These are phyloP conservation scores for Amanita rubescens DNA, from an alignment of 768 basidiomycete genomes.

Conservation along the genomic window DNA sequence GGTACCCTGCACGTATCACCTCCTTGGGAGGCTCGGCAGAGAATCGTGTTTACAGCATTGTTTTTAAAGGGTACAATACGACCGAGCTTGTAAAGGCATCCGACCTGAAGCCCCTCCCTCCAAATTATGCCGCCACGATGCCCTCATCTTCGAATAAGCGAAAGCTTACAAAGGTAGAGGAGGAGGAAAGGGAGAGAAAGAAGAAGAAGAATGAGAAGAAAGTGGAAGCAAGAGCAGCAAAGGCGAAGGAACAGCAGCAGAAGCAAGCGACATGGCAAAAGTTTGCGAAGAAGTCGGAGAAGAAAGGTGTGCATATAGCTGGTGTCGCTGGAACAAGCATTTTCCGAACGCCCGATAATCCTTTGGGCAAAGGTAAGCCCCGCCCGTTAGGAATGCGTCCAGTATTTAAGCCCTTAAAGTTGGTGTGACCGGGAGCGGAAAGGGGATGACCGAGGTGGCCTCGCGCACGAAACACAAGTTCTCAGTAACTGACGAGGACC, in stretches of 20 bases:
- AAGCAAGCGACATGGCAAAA: constrained; percentile 91
- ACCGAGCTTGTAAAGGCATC: constrained; percentile 75
- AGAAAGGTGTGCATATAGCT: constrained; percentile 88
- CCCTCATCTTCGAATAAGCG: constrained; percentile 56
- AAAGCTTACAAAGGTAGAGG: constrained; percentile 72
- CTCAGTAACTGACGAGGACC: constrained; percentile 16
- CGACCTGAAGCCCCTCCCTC: constrained; percentile 64
- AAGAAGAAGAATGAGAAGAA: constrained; percentile 97
- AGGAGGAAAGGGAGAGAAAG: constrained; percentile 82
- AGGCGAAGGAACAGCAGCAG: constrained; percentile 79
- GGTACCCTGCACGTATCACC: constrained; percentile 87
- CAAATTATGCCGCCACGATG: constrained; percentile 40
- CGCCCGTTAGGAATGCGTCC: constrained; percentile 6
- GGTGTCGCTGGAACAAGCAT: constrained; percentile 86
- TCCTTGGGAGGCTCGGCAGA: constrained; percentile 76
- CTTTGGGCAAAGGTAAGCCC: constrained; percentile 69
- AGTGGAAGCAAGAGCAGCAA: constrained; percentile 70
- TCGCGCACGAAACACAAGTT: constrained; percentile 74
- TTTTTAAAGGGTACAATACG: constrained; percentile 89
- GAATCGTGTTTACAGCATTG: constrained; percentile 80
- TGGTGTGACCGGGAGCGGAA: constrained; percentile 87
- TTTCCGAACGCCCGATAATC: constrained; percentile 93
- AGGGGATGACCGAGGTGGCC: constrained; percentile 79
- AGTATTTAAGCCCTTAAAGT: constrained; percentile 36
- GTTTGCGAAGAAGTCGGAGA: constrained; percentile 91